phyloP scores from a whole-genome alignment of 1,284 basidiomycete genomes.

The Irpex lacteus region DNA sequence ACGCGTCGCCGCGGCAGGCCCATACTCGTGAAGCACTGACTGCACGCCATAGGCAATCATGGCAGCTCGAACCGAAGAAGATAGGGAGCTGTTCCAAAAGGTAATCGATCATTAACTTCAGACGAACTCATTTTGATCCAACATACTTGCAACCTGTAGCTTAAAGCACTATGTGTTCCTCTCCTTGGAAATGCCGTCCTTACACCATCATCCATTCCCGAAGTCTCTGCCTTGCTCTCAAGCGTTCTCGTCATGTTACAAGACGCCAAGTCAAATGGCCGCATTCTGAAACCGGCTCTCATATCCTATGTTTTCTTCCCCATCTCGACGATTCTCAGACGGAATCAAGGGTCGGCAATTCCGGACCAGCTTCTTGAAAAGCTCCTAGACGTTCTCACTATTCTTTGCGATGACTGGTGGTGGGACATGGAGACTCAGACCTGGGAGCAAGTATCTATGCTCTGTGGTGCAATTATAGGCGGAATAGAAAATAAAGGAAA shows the following conservation, averaged over 20 bases:
- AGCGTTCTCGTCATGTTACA: constrained; percentile 48
- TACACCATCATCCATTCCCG: constrained; percentile 48
- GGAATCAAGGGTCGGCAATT: constrained; percentile 62
- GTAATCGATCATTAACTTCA: not conserved
- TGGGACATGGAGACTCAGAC: constrained; percentile 62
- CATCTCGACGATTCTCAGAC: constrained; percentile 76
- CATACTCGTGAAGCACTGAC: not conserved
- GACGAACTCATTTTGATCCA: not conserved
- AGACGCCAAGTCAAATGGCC: constrained; percentile 37
- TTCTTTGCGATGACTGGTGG: constrained; percentile 77
- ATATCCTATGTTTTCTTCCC: constrained; percentile 88
- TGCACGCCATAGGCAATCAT: not conserved
- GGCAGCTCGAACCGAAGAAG: not conserved
- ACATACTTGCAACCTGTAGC: constrained; percentile 37
- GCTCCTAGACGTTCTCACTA: constrained; percentile 58
- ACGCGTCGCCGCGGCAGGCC: no score
- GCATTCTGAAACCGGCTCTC: constrained; percentile 54
- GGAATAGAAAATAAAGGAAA: constrained; percentile 59
- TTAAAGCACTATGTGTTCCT: constrained; percentile 76
- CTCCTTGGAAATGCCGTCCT: constrained; percentile 66
- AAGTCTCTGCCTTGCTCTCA: constrained; percentile 49
- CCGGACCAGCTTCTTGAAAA: constrained; percentile 81
- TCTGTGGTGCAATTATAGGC: constrained; percentile 70
- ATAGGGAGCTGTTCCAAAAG: constrained; percentile 11
- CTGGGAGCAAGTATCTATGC: constrained; percentile 85